Evolutionary conservation across 2,329 filamentous ascomycete genomes (phyloP), one percentile per base, ranked within the genome.

Genomic region (Colletotrichum paranaense): DNA sequence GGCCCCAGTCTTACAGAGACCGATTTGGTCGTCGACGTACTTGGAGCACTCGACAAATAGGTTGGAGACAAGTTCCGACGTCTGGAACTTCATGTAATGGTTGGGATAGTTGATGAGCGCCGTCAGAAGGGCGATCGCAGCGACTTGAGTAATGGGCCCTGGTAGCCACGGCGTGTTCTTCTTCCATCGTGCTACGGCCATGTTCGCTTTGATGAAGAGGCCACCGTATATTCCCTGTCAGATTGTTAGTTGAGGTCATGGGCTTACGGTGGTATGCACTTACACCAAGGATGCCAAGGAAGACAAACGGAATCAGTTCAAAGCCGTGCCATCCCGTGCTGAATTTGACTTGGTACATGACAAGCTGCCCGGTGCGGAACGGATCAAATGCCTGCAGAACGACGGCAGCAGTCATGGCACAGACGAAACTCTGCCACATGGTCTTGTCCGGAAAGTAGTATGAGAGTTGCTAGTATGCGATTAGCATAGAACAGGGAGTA

Each of bases 391-490:
- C 94, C 82, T 98, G 96, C 5, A 99, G 87, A 16, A 95, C 95
- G 49, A 98, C 94, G 22, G 97, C 96, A 19, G 95, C 97, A n/a
- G 97, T 94, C 95, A 98, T 98, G 80, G 97, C 97, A 79, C 97
- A 98, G 53, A 99, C 97, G 80, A 99, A 99, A 79, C 95, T 98
- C 82, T 98, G 97, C 97, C 97, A 99, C 97, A 99, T 98, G 11
- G 97, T 98, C 83, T 98, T 98, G 84, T 98, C 96, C 0, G 97
- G 96, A 78, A 98, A 98, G 82, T 98, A 98, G 82, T 98, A 98
- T 1, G 95, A 97, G 3, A 98, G 87, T 88, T 97, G 95, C 90
- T 94, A n/a, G 28, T 5, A 35, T 7, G 11, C n/a, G 14, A 69
- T 78, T 58, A 77, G 76, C 4, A 11, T 49, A 4, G 19, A 24